Percentiles rank a stretch among this genome's conserved stretches.
Evolutionary conservation across 495 filamentous ascomycete species (phyloP).

Genomic region (Penicillium daleae): DNA sequence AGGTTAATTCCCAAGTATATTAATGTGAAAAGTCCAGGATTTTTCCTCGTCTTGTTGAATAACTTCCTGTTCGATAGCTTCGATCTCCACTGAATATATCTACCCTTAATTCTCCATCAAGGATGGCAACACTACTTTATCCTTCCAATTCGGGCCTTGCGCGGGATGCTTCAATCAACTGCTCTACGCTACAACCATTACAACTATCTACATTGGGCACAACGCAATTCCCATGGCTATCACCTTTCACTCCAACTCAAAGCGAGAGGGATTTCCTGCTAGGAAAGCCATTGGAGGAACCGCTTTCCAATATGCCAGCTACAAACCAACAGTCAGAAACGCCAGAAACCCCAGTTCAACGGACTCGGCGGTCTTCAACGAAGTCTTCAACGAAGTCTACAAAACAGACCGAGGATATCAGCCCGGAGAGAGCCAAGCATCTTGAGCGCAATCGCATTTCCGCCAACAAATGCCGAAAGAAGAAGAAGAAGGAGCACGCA

Average conservation of each 20-base stretch:
- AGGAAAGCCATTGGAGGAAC: background rate
- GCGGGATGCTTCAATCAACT: background rate
- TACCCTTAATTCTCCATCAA: background rate
- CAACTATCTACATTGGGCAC: background rate
- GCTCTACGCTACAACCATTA: background rate
- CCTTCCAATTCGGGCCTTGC: background rate
- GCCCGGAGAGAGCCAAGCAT: constrained; percentile 24
- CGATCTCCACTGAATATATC: background rate
- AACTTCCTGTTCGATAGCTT: background rate
- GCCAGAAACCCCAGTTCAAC: background rate
- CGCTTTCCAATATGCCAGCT: background rate
- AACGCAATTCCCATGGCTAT: background rate
- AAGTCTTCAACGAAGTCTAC: background rate
- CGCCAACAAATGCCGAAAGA: constrained; percentile 33
- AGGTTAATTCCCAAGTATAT: background rate
- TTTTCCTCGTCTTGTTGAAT: background rate
- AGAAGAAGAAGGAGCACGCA: constrained; percentile 29
- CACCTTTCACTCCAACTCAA: background rate
- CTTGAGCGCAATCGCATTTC: constrained; percentile 34
- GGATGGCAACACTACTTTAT: background rate
- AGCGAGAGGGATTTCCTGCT: background rate
- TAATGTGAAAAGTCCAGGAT: background rate
- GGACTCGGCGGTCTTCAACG: background rate
- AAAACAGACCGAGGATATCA: constrained; percentile 10
- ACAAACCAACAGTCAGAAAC: background rate